A percentile compares a stretch with the other conserved stretches of the same genome.
Evolutionary conservation across 2,329 filamentous ascomycete genomes (phyloP).

Genomic region (Chalaropsis ovoidea): DNA sequence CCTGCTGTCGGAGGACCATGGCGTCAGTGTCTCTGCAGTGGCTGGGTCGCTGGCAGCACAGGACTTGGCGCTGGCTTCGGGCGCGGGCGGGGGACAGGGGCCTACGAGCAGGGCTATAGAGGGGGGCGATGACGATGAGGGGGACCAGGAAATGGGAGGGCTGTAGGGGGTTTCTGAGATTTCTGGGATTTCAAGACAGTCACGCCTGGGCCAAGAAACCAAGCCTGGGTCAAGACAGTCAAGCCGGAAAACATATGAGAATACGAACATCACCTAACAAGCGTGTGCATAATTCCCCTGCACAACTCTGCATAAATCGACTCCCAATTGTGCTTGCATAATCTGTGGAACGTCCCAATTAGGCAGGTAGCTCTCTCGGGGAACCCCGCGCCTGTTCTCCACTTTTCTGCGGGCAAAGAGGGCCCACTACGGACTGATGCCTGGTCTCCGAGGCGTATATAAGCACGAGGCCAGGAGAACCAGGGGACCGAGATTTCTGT

Average conservation of each 20-base stretch:
- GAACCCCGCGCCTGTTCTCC: constrained; percentile 23
- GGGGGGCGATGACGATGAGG: background rate
- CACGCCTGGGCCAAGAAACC: too few species aligned
- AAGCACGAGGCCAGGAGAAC: too few species aligned
- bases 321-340: constrained; percentile 8
- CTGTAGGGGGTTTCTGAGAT: background rate
- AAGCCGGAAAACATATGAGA: background rate
- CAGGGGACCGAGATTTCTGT: too few species aligned
- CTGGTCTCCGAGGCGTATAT: background rate
- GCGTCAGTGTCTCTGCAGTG: constrained; percentile 20
- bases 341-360: constrained; percentile 6
- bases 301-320: constrained; percentile 3
- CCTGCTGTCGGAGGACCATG: constrained; percentile 24
- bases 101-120: background rate
- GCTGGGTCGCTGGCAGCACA: background rate
- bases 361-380: constrained; percentile 19
- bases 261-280: background rate
- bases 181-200: too few species aligned
- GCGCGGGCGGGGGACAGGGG: background rate
- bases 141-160: constrained; percentile 20
- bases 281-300: too few species aligned
- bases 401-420: constrained; percentile 16
- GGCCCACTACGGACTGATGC: background rate
- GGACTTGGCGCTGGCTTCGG: background rate
- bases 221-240: too few species aligned